Conservation (phyloP, 805 yeast species). For the Candida silvicultrix region DNA sequence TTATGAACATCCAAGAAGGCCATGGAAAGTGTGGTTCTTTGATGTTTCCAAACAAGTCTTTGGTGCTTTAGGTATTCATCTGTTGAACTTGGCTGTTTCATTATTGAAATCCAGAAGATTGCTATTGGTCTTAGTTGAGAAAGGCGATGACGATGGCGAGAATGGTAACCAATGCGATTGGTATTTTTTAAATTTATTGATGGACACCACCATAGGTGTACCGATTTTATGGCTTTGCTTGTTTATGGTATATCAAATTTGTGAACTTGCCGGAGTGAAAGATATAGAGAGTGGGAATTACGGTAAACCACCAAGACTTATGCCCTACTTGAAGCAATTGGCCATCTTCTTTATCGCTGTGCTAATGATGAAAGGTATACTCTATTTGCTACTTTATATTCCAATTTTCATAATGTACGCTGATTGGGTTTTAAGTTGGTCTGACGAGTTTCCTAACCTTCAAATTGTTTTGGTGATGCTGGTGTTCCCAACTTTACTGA, state of each 20-base stretch:
- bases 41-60: slow-evolving; percentile 87
- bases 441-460: slow-evolving; percentile 69
- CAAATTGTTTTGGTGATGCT: slow-evolving; percentile 87
- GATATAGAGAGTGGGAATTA: slow-evolving; percentile 44
- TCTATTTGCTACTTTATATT: slow-evolving; percentile 51
- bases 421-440: slow-evolving; percentile 75
- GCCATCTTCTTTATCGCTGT: slow-evolving; percentile 59
- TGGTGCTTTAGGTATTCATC: slow-evolving; percentile 83
- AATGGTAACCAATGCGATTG: slow-evolving; percentile 83
- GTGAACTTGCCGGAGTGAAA: slow-evolving; percentile 21
- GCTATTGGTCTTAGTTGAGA: background rate
- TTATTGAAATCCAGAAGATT: slow-evolving; percentile 38
- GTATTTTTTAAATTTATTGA: slow-evolving; percentile 82
- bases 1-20: slow-evolving; percentile 79
- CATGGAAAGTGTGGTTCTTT: slow-evolving; percentile 82
- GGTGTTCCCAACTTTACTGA: slow-evolving; percentile 68
- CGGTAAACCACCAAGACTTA: slow-evolving; percentile 57
- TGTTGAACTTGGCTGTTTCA: slow-evolving; percentile 68
- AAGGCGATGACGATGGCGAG: slow-evolving; percentile 22
- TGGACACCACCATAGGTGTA: slow-evolving; percentile 93
- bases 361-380: slow-evolving; percentile 53
- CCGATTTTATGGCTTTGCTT: slow-evolving; percentile 65
- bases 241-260: slow-evolving; percentile 41
- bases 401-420: slow-evolving; percentile 69
- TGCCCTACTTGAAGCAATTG: slow-evolving; percentile 68